phyloP scores from a whole-genome alignment of 2,329 filamentous ascomycete species.

The Colletotrichum sublineola region DNA sequence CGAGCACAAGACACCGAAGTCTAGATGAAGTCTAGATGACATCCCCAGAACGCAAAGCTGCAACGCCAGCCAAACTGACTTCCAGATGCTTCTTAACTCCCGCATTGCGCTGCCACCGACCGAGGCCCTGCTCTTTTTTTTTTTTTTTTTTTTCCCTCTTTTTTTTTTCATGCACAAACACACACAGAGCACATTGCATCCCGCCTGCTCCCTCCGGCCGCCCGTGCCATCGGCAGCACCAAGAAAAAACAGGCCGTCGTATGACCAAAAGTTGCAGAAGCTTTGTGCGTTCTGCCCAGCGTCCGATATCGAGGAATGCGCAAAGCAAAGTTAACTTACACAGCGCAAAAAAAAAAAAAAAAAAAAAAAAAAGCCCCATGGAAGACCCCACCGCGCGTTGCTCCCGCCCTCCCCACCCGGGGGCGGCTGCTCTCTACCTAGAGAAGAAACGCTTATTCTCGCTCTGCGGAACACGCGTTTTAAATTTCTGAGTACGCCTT shows the following conservation, averaged over 20 bases:
- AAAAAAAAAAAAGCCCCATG: background rate
- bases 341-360: too few relatives aligned
- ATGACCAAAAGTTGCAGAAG: background rate
- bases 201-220: background rate
- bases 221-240: slow-evolving; percentile 2
- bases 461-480: background rate
- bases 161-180: background rate
- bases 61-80: background rate
- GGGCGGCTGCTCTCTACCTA: background rate
- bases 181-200: background rate
- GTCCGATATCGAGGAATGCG: background rate
- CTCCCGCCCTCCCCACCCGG: background rate
- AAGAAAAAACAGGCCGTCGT: background rate
- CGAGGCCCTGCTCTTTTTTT: background rate
- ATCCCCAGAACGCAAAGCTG: background rate
- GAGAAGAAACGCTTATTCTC: background rate
- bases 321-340: background rate
- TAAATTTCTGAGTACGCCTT: background rate
- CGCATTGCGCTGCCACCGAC: background rate
- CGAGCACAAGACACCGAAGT: background rate
- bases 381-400: too few relatives aligned
- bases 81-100: too few relatives aligned
- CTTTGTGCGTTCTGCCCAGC: background rate
- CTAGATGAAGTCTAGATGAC: background rate
- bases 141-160: too few relatives aligned